phyloP scores from a whole-genome alignment of 441 rosid genomes.

The Gossypium schwendimanii region DNA sequence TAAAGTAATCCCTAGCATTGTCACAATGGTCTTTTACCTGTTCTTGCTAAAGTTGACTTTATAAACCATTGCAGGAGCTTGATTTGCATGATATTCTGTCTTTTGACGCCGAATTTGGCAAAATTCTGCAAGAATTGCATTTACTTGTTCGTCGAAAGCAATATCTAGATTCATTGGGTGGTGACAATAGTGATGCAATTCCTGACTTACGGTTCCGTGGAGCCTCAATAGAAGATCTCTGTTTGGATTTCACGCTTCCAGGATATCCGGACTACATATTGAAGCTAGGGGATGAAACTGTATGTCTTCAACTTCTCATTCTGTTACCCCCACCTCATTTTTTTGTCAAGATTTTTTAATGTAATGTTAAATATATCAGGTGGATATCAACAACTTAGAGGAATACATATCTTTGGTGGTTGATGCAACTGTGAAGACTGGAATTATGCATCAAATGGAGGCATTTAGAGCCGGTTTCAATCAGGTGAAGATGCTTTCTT shows the following conservation, averaged over 20 bases:
- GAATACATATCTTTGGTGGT: constrained; percentile 78
- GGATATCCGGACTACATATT: constrained; percentile 86
- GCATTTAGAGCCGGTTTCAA: constrained; percentile 95
- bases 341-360: background rate
- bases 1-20: background rate
- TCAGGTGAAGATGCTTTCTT: constrained; percentile 46
- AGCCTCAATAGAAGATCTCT: constrained; percentile 69
- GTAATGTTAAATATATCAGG: constrained; percentile 35
- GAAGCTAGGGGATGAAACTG: constrained; percentile 78
- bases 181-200: constrained; percentile 29
- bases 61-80: constrained; percentile 67
- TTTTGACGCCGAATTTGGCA: constrained; percentile 86
- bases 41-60: background rate
- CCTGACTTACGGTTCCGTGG: constrained; percentile 57
- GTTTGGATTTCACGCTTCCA: constrained; percentile 88
- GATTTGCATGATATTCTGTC: constrained; percentile 82
- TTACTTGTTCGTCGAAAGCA: constrained; percentile 75
- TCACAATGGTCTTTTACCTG: background rate
- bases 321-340: background rate
- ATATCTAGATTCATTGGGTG: constrained; percentile 48
- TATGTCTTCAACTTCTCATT: constrained; percentile 24
- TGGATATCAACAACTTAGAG: constrained; percentile 71
- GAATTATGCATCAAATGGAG: constrained; percentile 73
- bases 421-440: constrained; percentile 85
- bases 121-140: constrained; percentile 72